Base-by-base conservation (phyloP, 495 filamentous ascomycete species). In the Penicillium lagena region DNA sequence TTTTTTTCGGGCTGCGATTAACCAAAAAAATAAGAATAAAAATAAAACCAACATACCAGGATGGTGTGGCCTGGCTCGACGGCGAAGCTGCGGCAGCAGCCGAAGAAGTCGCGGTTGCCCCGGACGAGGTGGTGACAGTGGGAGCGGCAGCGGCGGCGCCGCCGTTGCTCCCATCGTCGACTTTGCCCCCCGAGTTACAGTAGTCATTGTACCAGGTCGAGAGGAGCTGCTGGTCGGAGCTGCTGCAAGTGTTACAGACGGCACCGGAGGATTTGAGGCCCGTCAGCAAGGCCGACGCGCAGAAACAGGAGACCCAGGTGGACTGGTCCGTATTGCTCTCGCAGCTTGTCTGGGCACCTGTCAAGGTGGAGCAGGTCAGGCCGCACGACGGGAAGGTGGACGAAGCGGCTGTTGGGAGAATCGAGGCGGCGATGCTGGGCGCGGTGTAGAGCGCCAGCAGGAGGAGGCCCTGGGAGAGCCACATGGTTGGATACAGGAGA, bases 291-390 rank as follows among this genome's bases (percentile, higher is more conserved):
- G 59, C 44, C 10, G 71, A 77, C 47, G 72, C 63, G 59, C 79
- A 82, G 63, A 81, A 78, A 52, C 79, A 82, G 17, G 67, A 67
- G 43, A 73, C 63, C 55, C 75, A 77, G 47, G 55, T 63, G 13
- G 56, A 51, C 45, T 53, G 46, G 38, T 63, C 46, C 40, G 54
- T 57, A 13, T 58, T 56, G 7, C 56, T 48, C 9, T 63, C 54
- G n/a, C 79, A 82, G 29, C 54, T 60, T 15, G 42, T 44, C 44
- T 75, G 66, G 29, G 77, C 77, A 32, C 68, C 47, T 15, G 52
- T 40, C 43, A 82, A 69, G 40, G 55, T 27, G 5, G 60, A 37
- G 48, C 79, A 82, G 42, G 55, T 41, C 34, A 72, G 44, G 15
- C 68, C 78, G 52, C 79, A 82, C 31, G 59, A 43, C 12, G 79